Evolutionary conservation across 345 rosid species (phyloP).

Genomic region (Hibiscus syriacus): DNA sequence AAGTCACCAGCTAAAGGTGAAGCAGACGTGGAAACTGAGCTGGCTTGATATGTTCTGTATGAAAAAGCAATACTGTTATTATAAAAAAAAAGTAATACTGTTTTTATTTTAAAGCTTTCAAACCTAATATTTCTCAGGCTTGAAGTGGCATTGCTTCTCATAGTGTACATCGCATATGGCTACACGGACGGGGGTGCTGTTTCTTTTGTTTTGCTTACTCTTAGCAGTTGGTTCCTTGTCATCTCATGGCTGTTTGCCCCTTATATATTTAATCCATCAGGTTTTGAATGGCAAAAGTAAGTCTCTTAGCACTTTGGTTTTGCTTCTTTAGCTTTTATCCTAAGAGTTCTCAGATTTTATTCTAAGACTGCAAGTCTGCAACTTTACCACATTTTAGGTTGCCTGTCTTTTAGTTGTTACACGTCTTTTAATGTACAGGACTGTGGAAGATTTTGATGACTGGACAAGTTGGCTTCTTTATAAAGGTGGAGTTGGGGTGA

Average conservation of each 20-base stretch:
- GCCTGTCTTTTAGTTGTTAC: background rate
- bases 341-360: background rate
- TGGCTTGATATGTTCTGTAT: background rate
- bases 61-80: background rate
- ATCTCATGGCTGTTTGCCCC: constrained; percentile 99
- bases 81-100: background rate
- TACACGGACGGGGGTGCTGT: constrained; percentile 64
- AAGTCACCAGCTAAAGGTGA: background rate
- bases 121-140: constrained; percentile 42
- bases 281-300: constrained; percentile 99
- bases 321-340: background rate
- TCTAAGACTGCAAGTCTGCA: background rate
- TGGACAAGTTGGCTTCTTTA: constrained; percentile 97
- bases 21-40: background rate
- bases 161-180: constrained; percentile 92
- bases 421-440: constrained; percentile 41
- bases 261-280: constrained; percentile 97
- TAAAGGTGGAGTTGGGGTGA: constrained; percentile 98
- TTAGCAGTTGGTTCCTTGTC: constrained; percentile 98
- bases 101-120: constrained; percentile 12
- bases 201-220: constrained; percentile 67
- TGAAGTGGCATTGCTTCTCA: constrained; percentile 94
- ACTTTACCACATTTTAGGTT: background rate
- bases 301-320: constrained; percentile 19
- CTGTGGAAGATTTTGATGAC: constrained; percentile 97